Conservation (phyloP, 495 filamentous ascomycete species). For the Cercophora newfieldiana region DNA sequence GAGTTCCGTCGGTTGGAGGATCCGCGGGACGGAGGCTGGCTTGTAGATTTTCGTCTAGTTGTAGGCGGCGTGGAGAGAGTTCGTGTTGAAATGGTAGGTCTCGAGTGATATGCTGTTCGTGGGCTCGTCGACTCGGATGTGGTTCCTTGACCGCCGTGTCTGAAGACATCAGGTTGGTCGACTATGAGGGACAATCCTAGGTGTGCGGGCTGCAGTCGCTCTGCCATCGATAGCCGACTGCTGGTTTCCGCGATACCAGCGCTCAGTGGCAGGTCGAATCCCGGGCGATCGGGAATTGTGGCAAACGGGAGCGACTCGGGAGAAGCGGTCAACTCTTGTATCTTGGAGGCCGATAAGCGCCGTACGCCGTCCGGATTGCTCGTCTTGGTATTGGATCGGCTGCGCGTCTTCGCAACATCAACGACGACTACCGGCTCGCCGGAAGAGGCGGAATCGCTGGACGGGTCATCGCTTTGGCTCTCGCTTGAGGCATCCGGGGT, state of each 20-base stretch:
- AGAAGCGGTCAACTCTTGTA: conserved; percentile 54
- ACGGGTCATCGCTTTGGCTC: conserved; percentile 32
- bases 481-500: conserved; percentile 35
- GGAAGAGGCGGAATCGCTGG: conserved; percentile 4
- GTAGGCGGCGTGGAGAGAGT: conserved; percentile 49
- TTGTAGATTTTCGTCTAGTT: conserved; percentile 36
- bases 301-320: conserved; percentile 52
- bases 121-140: neutral
- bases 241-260: conserved; percentile 37
- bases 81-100: conserved; percentile 29
- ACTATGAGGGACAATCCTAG: conserved; percentile 1
- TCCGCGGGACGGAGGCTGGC: conserved; percentile 24
- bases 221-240: conserved; percentile 33
- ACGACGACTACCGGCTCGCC: neutral
- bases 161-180: neutral
- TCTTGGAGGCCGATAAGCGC: conserved; percentile 58
- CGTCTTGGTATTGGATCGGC: conserved; percentile 39
- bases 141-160: neutral
- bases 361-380: conserved; percentile 44
- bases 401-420: conserved; percentile 21
- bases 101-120: conserved; percentile 3
- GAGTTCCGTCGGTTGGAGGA: conserved; percentile 34
- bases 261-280: conserved; percentile 35
- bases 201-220: conserved; percentile 24
- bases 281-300: conserved; percentile 27